Percentiles rank a stretch among this genome's conserved stretches.
Conservation (phyloP, 2,329 filamentous ascomycete genomes). For the Huntiella decipiens region DNA sequence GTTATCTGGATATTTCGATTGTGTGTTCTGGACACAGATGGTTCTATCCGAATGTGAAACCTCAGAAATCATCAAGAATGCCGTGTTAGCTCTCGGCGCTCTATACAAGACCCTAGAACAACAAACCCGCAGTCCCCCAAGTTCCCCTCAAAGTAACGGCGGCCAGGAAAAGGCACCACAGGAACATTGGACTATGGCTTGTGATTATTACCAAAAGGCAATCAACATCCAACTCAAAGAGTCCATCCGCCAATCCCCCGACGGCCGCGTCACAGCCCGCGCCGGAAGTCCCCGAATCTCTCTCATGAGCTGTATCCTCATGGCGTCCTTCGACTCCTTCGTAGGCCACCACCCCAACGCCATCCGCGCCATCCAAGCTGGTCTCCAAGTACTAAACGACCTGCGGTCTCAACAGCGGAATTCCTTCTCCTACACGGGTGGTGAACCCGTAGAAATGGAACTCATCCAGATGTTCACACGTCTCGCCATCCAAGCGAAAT, state of each 20-base stretch:
- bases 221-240: conserved; percentile 30
- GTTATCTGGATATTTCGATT: conserved; percentile 48
- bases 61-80: conserved; percentile 42
- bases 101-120: conserved; percentile 48
- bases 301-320: conserved; percentile 45
- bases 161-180: conserved; percentile 13
- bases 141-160: conserved; percentile 22
- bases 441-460: conserved; percentile 36
- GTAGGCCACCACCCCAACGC: conserved; percentile 43
- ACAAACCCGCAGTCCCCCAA: conserved; percentile 30
- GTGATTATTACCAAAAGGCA: conserved; percentile 39
- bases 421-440: conserved; percentile 12
- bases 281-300: conserved; percentile 27
- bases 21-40: conserved; percentile 42
- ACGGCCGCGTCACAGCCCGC: conserved; percentile 17
- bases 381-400: conserved; percentile 34
- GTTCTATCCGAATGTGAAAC: conserved; percentile 45
- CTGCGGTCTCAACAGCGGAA: conserved; percentile 26
- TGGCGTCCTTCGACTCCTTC: conserved; percentile 52
- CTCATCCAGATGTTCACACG: conserved; percentile 44
- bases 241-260: conserved; percentile 15
- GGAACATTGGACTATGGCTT: conserved; percentile 38
- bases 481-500: conserved; percentile 45
- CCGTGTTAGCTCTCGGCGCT: conserved; percentile 45
- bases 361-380: conserved; percentile 41